Base-by-base conservation (phyloP, 2,329 filamentous ascomycete species). In the Ophiosphaerella herpotricha region DNA sequence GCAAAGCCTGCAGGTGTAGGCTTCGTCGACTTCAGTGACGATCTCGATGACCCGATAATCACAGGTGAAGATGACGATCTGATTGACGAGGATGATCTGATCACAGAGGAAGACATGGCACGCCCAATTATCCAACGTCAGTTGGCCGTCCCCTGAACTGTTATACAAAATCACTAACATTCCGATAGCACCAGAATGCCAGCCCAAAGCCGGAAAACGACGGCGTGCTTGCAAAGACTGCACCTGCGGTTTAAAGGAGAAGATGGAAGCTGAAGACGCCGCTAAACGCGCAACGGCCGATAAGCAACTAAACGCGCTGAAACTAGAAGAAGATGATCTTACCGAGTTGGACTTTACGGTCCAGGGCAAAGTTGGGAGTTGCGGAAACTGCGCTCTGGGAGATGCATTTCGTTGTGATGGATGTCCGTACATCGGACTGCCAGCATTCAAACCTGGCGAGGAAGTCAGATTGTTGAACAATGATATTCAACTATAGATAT, bases 201-300 rank as follows among this genome's bases (percentile, higher is more conserved):
- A 87, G 51, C 92, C 93, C 40, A 90, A 94, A 76, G 82, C 87
- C 38, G 91, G 90, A 50, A 96, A 96, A 79, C 87, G 93, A 62
- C 88, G 93, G 47, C 87, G 92, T 55, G 91, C 94, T 50, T 99
- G 94, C 81, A 97, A 99, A 77, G 94, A 99, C 78, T 99, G 94
- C 79, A 93, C 90, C 7, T 99, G 94, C 70, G 94, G 94, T 43
- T 85, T 99, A 23, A 91, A 92, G 21, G 85, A 94, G 72, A 85
- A 88, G 54, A 76, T 97, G 43, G 89, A 91, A 63, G 87, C 87
- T n/a, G 91, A 97, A 78, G 94, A 97, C 74, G 80, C 79, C 37
- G 81, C 81, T 7, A 86, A 85, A 66, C 82, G 90, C 48, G 76
- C 78, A 7, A 77, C 81, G 18, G 88, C 89, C 29, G 87, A 91